Evolutionary conservation across 306 rosid genomes (phyloP), one percentile per base, ranked within the genome.

Genomic region (Prunus mume): DNA sequence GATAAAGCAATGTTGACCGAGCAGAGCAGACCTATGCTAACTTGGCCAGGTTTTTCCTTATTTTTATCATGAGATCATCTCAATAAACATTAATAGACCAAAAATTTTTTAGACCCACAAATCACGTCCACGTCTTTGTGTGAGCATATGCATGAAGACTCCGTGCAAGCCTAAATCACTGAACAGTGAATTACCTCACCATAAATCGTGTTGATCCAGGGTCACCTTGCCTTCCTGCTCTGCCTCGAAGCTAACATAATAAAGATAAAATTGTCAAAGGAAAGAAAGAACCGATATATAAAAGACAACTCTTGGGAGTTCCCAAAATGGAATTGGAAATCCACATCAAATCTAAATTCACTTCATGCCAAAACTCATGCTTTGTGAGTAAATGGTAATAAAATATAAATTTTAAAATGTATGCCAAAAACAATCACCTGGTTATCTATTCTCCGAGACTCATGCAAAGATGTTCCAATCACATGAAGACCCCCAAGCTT

Each of bases 221-320:
- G 80, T 94, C 98, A 73, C 97, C 98, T 80, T 94, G 98, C 85
- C 98, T 87, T 78, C 98, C 98, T 22, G 98, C 97, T 86, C 98
- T 87, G 76, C 98, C 98, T 68, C 98, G 98, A 75, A 94, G 97
- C 98, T 94, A 32, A 0, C 2, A 25, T 49, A 50, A 17, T 46
- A 24, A 11, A 68, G 17, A 41, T 1, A 49, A 69, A 69, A 18
- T 12, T 51, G n/a, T 69, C 61, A 25, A 69, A 50, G 0, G 27
- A 47, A 49, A 69, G 60, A 69, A 13, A 69, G 14, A 34, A 50
- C 22, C 12, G 27, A 61, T 15, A 60, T 25, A 52, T 52, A 61
- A 14, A 38, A 61, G 41, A 61, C 5, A 61, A 61, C 18, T 61
- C 19, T 13, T 61, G n/a, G 3, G 20, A 61, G 34, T 58, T 71